phyloP scores from a whole-genome alignment of 1,284 basidiomycete species.

The Tilletia horrida region DNA sequence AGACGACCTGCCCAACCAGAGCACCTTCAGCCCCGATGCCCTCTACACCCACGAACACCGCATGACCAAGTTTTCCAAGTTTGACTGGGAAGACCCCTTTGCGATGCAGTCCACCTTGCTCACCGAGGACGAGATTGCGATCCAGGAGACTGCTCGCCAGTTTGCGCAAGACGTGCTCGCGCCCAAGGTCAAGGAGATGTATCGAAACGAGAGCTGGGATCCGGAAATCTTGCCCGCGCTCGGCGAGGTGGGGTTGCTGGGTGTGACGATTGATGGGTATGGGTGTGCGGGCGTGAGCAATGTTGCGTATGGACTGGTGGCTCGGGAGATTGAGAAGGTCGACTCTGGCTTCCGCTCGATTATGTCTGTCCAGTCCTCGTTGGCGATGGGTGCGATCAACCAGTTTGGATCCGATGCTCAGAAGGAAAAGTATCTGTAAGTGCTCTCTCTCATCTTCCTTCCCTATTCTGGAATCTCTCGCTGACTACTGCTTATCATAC shows the following conservation, averaged over 20 bases:
- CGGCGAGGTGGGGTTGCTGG: conserved; percentile 86
- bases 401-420: conserved; percentile 85
- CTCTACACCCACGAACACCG: conserved; percentile 9
- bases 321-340: conserved; percentile 86
- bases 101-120: conserved; percentile 57
- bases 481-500: no score
- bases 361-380: conserved; percentile 90
- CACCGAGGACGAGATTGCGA: conserved; percentile 84
- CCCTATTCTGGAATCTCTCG: no score
- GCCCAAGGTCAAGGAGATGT: conserved; percentile 79
- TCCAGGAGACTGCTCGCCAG: conserved; percentile 76
- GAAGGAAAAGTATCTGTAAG: conserved; percentile 71
- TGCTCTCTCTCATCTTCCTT: no score
- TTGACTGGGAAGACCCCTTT: conserved; percentile 65
- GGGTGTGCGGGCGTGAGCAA: conserved; percentile 89
- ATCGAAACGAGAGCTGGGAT: conserved; percentile 84
- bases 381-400: conserved; percentile 95
- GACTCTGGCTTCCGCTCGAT: conserved; percentile 94
- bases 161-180: conserved; percentile 83
- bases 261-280: conserved; percentile 87
- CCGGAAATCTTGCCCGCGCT: conserved; percentile 76
- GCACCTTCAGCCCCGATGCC: conserved; percentile 25
- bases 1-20: conserved; percentile 25
- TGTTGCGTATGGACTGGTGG: conserved; percentile 89
- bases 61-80: conserved; percentile 59